Conservation (phyloP, 805 yeast genomes). For the Ogataea populi-albae region DNA sequence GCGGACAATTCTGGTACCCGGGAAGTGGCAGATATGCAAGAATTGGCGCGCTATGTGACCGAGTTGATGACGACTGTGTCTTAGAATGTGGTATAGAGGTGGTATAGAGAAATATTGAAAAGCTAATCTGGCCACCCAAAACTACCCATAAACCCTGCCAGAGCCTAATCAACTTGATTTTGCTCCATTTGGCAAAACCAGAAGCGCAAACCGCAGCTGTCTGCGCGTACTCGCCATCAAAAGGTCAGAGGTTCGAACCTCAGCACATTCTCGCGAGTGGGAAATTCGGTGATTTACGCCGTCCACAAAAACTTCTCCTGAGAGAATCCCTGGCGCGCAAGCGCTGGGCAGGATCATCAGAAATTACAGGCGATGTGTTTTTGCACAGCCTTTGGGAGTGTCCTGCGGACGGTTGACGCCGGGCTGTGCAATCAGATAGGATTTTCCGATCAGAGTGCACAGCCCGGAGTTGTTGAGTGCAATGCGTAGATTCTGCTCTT, state of each 20-base stretch:
- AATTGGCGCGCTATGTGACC: background rate
- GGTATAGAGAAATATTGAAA: constrained; percentile 1
- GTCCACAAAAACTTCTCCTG: constrained; percentile 30
- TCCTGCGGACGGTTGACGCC: constrained; percentile 37
- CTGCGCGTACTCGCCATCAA: constrained; percentile 37
- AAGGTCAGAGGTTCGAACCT: constrained; percentile 17
- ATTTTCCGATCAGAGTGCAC: constrained; percentile 37
- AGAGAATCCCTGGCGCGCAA: constrained; percentile 38
- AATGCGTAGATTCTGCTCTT: constrained; percentile 34
- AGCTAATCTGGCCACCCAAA: background rate
- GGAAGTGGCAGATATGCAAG: no score
- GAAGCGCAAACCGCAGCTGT: constrained; percentile 23
- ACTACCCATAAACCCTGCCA: constrained; percentile 2
- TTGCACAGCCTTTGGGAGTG: constrained; percentile 32
- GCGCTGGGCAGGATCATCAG: constrained; percentile 40
- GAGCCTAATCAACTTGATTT: constrained; percentile 9
- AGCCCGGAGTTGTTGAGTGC: constrained; percentile 35
- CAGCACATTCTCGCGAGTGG: constrained; percentile 32
- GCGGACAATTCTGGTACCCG: no score
- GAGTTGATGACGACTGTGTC: no score
- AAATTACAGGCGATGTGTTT: constrained; percentile 20
- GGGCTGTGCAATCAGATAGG: constrained; percentile 25
- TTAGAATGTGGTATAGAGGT: no score
- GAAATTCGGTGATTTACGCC: constrained; percentile 40
- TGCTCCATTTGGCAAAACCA: constrained; percentile 17